Evolutionary conservation across 306 rosid genomes (phyloP).

Genomic region (Aeschynomene evenia): DNA sequence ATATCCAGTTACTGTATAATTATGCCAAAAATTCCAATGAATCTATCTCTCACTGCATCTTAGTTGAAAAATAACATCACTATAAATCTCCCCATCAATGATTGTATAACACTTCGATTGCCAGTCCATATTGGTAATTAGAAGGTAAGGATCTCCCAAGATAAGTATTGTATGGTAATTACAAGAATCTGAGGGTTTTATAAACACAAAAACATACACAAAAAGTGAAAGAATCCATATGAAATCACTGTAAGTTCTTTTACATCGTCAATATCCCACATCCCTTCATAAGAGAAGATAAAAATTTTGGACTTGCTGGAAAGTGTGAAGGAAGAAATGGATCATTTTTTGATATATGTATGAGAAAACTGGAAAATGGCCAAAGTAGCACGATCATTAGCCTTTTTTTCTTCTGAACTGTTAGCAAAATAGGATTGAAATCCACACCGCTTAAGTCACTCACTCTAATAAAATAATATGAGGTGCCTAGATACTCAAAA

Average conservation of each 20-base stretch:
- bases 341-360: neutral
- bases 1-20: neutral
- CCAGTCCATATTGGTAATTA: slow-evolving; percentile 10
- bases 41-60: neutral
- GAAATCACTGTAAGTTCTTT: neutral
- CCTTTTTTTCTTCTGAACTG: neutral
- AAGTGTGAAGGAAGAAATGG: neutral
- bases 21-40: neutral
- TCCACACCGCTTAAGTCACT: neutral
- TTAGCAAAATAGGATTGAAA: slow-evolving; percentile 13
- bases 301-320: neutral
- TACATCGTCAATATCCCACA: neutral
- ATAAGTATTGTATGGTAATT: neutral
- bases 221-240: neutral
- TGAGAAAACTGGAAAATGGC: neutral
- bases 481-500: neutral
- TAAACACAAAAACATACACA: neutral
- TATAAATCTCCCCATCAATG: neutral
- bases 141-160: neutral
- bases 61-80: neutral
- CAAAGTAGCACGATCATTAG: slow-evolving; percentile 2
- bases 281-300: neutral
- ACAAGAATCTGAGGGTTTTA: neutral
- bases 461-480: neutral
- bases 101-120: neutral